phyloP scores from a whole-genome alignment of 352 stramenopile genomes.

The Phytophthora palmivora region DNA sequence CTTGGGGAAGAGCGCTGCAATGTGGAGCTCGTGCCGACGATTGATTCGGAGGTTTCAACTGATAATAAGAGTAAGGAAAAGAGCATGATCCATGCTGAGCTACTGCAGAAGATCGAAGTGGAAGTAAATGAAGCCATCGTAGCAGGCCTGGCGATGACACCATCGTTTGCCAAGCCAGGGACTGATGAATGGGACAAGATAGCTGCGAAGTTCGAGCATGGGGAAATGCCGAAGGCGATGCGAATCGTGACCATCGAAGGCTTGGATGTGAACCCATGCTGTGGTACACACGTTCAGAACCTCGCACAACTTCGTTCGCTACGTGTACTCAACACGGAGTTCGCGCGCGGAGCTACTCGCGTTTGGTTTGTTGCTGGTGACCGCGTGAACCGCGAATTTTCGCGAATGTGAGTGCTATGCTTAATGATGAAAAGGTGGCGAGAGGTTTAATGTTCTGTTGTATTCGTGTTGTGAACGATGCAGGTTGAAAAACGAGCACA shows the following conservation, averaged over 20 bases:
- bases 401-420: conserved; percentile 60
- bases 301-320: conserved; percentile 75
- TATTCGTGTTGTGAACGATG: too few species aligned
- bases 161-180: conserved; percentile 61
- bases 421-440: background rate
- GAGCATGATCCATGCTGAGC: conserved; percentile 41
- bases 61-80: conserved; percentile 52
- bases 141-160: conserved; percentile 56
- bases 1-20: conserved; percentile 77
- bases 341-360: conserved; percentile 64
- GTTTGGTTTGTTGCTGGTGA: conserved; percentile 88
- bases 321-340: conserved; percentile 78
- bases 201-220: conserved; percentile 62
- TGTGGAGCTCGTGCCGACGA: conserved; percentile 75
- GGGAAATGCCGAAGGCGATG: conserved; percentile 69
- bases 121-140: conserved; percentile 85
- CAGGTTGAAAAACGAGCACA: conserved; percentile 69
- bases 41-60: background rate
- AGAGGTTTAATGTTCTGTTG: conserved; percentile 4
- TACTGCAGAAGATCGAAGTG: conserved; percentile 65
- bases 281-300: conserved; percentile 87
- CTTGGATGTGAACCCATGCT: conserved; percentile 89
- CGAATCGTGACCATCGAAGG: conserved; percentile 87
- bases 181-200: conserved; percentile 65
- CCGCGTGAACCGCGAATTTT: conserved; percentile 82